Base-by-base conservation (phyloP, 2,329 filamentous ascomycete species). In the Rhynchosporium graminicola region DNA sequence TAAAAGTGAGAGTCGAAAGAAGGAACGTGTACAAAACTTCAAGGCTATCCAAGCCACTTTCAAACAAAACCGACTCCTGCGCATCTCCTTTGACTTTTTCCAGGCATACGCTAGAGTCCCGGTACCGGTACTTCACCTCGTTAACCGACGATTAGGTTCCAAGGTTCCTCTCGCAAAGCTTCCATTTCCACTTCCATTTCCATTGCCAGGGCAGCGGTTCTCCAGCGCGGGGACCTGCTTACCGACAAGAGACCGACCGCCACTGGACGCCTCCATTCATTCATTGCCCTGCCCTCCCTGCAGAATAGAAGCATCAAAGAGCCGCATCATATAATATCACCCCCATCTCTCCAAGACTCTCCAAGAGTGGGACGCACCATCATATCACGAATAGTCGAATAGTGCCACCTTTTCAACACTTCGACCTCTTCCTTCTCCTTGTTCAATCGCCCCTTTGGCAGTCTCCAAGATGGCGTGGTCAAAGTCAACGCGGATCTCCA, bases 401-500 rank as follows among this genome's bases (percentile, higher is more conserved):
- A 40, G 3, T 20, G 26, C 36, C 31, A 28, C 33, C 4, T 54
- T 6, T 6, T 10, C 7, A 3, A 28, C n/a, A 26, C 33, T 36
- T 36, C 33, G 33, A 36, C 4, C 8, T 13, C 1, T 12, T 40
- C 28, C 3, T 40, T 26, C 28, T 10, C 15, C 10, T 42, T 15
- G 10, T 29, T 29, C 45, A 9, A 33, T 60, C 47, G 62, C 59
- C 33, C 59, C 33, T 51, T 54, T 46, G 51, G 50, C 43, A 10
- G 20, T 40, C 42, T 56, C 66, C 70, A 76, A 63, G 68, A 96
- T 96, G 92, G 89, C 84, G 68, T 90, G 94, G 83, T 96, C 93
- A 74, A 99, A 99, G 78, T 90, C 89, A 69, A 91, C 89, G 71
- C 88, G 94, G 76, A 98, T 99, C 76, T 85, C 90, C 78, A 89